Evolutionary conservation across 371 early-diverging fungal species (phyloP).

Genomic region (Thermomucor indicae-seudaticae): DNA sequence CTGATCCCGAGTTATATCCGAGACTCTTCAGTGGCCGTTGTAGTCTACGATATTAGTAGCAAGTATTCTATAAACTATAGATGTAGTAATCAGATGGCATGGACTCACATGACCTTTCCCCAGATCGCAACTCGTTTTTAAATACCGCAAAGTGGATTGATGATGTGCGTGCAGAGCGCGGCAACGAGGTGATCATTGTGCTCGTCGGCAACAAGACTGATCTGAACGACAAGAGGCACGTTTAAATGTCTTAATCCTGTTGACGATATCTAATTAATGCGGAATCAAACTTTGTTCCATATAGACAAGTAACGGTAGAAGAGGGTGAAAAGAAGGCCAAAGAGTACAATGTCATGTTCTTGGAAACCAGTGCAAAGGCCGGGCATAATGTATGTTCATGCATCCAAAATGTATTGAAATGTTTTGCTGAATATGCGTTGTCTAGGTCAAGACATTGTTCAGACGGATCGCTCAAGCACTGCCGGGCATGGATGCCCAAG

Average conservation of each 20-base stretch:
- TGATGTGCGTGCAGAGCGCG: conserved; percentile 97
- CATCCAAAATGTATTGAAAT: not conserved
- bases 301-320: conserved; percentile 86
- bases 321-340: conserved; percentile 95
- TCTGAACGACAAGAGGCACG: conserved; percentile 89
- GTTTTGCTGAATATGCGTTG: not conserved
- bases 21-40: conserved; percentile 96
- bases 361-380: conserved; percentile 96
- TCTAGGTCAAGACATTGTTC: conserved; percentile 86
- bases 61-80: conserved; percentile 30
- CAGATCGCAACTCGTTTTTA: conserved; percentile 88
- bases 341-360: conserved; percentile 93
- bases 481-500: conserved; percentile 78
- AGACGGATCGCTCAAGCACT: conserved; percentile 93
- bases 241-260: too few relatives aligned
- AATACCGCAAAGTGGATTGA: conserved; percentile 98
- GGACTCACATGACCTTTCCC: too few relatives aligned
- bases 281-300: not conserved
- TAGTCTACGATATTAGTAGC: conserved; percentile 97
- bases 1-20: conserved; percentile 99
- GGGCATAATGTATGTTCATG: conserved; percentile 76
- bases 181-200: conserved; percentile 95
- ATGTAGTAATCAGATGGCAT: too few relatives aligned
- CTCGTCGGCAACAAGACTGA: conserved; percentile 99
- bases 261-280: not conserved